phyloP scores from a whole-genome alignment of 1,139 yeast species.

The Candida neerlandica region DNA sequence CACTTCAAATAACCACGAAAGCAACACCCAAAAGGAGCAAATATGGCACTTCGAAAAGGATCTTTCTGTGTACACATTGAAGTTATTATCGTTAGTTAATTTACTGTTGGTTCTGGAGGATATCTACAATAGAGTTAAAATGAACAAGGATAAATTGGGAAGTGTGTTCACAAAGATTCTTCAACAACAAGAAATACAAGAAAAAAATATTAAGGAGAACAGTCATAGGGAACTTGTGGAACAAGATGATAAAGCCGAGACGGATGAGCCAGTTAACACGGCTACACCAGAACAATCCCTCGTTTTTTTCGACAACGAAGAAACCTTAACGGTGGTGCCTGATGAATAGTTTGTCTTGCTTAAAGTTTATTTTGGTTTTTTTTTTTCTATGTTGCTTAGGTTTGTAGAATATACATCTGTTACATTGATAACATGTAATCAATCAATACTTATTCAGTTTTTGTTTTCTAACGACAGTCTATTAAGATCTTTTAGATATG shows the following conservation, averaged over 20 bases:
- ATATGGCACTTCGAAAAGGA: constrained; percentile 45
- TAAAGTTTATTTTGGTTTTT: not conserved
- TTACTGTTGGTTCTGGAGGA: constrained; percentile 36
- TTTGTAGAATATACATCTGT: too few relatives aligned
- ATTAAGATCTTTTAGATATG: too few relatives aligned
- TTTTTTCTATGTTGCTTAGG: too few relatives aligned
- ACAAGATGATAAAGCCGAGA: not conserved
- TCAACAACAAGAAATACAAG: constrained; percentile 21
- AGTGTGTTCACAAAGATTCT: constrained; percentile 31
- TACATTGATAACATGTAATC: too few relatives aligned
- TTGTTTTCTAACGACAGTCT: too few relatives aligned
- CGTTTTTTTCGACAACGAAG: too few relatives aligned
- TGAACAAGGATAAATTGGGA: constrained; percentile 56
- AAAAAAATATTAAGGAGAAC: constrained; percentile 8
- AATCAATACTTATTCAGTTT: too few relatives aligned
- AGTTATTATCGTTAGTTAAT: constrained; percentile 48
- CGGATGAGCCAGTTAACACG: not conserved
- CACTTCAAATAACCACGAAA: constrained; percentile 8
- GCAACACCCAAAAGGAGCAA: constrained; percentile 11
- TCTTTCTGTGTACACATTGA: constrained; percentile 53
- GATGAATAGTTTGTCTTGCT: not conserved
- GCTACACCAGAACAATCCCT: too few relatives aligned
- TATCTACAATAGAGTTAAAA: constrained; percentile 40
- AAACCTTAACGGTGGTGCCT: too few relatives aligned
- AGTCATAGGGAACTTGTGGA: not conserved